A percentile compares a stretch with the other conserved stretches of the same genome.
phyloP scores from a whole-genome alignment of 305 asterid species.

The Fraxinus nigra region DNA sequence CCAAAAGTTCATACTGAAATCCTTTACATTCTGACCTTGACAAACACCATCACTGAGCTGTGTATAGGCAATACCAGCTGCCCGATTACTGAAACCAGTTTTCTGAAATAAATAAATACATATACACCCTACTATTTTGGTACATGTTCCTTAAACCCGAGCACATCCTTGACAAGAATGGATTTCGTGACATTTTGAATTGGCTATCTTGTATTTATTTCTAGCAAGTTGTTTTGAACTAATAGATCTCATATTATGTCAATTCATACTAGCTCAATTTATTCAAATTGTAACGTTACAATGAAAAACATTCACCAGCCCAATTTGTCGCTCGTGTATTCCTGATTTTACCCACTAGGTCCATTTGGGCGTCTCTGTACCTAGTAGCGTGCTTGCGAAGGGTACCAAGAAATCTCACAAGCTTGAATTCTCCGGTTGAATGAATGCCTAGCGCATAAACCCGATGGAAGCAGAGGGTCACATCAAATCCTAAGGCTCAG shows the following conservation, averaged over 20 bases:
- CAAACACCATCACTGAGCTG: conserved; percentile 89
- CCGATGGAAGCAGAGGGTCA: neutral
- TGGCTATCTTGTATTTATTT: neutral
- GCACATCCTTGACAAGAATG: neutral
- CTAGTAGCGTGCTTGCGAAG: neutral
- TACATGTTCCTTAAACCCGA: neutral
- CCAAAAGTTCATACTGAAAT: neutral
- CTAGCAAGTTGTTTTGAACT: neutral
- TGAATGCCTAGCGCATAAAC: neutral
- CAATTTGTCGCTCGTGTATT: neutral
- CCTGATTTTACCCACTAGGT: neutral
- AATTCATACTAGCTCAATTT: neutral
- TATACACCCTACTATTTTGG: neutral
- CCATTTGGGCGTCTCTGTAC: neutral
- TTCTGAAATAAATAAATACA: conserved; percentile 29
- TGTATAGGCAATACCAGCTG: conserved; percentile 70
- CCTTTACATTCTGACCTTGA: conserved; percentile 63
- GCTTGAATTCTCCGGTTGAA: neutral
- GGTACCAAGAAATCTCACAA: neutral
- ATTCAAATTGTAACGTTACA: neutral
- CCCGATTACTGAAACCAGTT: conserved; percentile 72
- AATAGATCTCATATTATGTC: neutral
- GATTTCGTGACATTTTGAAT: neutral
- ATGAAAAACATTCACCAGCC: neutral
- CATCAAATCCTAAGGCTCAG: neutral